Percentiles rank a stretch among this genome's conserved stretches.
Conservation (phyloP, 129 eudicot genomes). For the Logfia minima region DNA sequence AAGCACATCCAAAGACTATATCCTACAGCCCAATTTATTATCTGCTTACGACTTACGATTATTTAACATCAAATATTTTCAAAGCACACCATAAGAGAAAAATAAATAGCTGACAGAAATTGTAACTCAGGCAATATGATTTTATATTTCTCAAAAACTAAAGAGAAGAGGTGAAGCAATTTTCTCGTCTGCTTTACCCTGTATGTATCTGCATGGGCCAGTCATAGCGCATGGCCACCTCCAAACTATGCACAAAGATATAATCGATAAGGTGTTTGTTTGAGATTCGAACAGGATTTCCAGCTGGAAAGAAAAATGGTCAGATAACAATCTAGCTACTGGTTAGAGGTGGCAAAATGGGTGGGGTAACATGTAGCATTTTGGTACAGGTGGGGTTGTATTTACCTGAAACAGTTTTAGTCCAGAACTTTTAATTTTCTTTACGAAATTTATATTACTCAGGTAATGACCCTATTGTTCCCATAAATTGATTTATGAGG, state of each 20-base stretch:
- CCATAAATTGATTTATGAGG: neutral
- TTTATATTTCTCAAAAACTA: constrained; percentile 3
- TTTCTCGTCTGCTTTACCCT: constrained; percentile 53
- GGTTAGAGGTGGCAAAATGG: constrained; percentile 1
- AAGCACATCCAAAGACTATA: too few species aligned
- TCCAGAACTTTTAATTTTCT: neutral
- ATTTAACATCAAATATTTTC: neutral
- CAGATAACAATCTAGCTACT: constrained; percentile 23
- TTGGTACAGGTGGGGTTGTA: neutral
- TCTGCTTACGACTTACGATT: neutral
- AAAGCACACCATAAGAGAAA: neutral
- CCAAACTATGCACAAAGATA: constrained; percentile 71
- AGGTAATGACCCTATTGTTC: neutral
- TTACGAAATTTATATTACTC: neutral
- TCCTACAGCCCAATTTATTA: neutral
- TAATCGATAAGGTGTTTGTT: constrained; percentile 76
- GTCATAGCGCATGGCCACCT: constrained; percentile 66
- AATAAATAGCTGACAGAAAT: neutral
- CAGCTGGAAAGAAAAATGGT: constrained; percentile 50
- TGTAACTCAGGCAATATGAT: neutral
- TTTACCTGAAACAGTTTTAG: neutral
- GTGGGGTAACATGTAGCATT: neutral
- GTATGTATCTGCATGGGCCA: constrained; percentile 97
- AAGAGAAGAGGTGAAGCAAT: neutral
- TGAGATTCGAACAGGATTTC: constrained; percentile 69